A percentile compares a stretch with the other conserved stretches of the same genome.
phyloP scores from a whole-genome alignment of 352 stramenopile species.

The Phytopythium kandeliae region DNA sequence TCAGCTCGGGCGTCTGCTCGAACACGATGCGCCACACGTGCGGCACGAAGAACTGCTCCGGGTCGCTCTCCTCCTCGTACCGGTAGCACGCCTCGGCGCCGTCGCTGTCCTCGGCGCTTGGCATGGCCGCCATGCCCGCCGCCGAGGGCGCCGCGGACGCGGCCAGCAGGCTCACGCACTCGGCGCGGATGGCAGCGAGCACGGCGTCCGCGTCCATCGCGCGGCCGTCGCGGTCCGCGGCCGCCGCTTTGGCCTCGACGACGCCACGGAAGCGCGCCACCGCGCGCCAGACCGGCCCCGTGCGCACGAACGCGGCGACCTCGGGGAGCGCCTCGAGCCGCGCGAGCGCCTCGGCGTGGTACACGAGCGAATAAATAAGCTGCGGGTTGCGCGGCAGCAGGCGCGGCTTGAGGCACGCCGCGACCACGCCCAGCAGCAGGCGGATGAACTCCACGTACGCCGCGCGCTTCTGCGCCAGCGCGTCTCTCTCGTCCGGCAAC shows the following conservation, averaged over 20 bases:
- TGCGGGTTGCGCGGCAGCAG: slow-evolving; percentile 71
- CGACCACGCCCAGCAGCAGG: slow-evolving; percentile 57
- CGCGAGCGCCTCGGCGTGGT: slow-evolving; percentile 55
- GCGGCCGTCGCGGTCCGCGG: slow-evolving; percentile 21
- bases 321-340: slow-evolving; percentile 50
- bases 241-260: slow-evolving; percentile 55
- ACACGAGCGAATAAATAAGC: slow-evolving; percentile 84
- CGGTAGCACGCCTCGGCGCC: slow-evolving; percentile 69
- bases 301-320: slow-evolving; percentile 53
- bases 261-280: slow-evolving; percentile 54
- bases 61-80: slow-evolving; percentile 68
- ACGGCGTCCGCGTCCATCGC: slow-evolving; percentile 65
- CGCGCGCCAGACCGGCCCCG: slow-evolving; percentile 56
- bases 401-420: slow-evolving; percentile 55
- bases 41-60: slow-evolving; percentile 75
- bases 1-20: slow-evolving; percentile 70
- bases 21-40: slow-evolving; percentile 76
- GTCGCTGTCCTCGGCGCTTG: slow-evolving; percentile 6
- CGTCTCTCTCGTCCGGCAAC: slow-evolving; percentile 21
- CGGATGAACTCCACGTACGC: slow-evolving; percentile 80
- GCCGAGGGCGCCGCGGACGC: too few relatives aligned
- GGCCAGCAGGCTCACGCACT: slow-evolving; percentile 65
- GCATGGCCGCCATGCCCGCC: background rate
- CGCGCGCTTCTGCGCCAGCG: slow-evolving; percentile 40
- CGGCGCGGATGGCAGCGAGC: slow-evolving; percentile 54